phyloP scores from a whole-genome alignment of 805 yeast species.

The Blastobotrys peoriensis region DNA sequence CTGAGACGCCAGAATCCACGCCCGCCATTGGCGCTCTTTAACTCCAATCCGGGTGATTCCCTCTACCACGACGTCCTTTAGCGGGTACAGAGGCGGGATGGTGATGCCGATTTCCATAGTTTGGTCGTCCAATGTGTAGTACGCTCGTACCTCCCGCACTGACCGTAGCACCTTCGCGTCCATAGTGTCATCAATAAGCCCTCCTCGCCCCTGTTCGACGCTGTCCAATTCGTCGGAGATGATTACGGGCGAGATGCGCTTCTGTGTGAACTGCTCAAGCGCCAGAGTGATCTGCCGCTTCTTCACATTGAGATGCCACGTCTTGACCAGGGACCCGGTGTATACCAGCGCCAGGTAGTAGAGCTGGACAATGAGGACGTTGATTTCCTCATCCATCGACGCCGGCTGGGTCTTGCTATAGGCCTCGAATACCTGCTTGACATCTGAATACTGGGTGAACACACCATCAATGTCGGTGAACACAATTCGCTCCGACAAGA shows the following conservation, averaged over 20 bases:
- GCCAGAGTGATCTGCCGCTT: constrained; percentile 56
- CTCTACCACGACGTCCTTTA: constrained; percentile 63
- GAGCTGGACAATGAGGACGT: constrained; percentile 42
- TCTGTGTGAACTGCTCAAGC: constrained; percentile 58
- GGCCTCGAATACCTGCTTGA: constrained; percentile 9
- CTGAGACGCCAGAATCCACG: constrained; percentile 91
- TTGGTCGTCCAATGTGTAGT: constrained; percentile 80
- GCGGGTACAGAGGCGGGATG: constrained; percentile 73
- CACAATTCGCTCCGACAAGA: constrained; percentile 37
- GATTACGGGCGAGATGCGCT: constrained; percentile 57
- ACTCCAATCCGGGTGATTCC: constrained; percentile 84
- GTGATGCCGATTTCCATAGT: constrained; percentile 70
- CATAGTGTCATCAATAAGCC: constrained; percentile 31
- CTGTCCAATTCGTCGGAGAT: constrained; percentile 51
- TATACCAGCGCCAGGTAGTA: constrained; percentile 44
- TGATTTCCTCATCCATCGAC: constrained; percentile 31
- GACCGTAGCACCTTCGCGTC: constrained; percentile 56
- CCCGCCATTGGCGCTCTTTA: constrained; percentile 86
- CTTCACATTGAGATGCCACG: constrained; percentile 56
- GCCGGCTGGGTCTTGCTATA: constrained; percentile 11
- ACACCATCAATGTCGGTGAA: not conserved
- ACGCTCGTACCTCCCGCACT: constrained; percentile 63
- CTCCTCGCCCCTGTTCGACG: constrained; percentile 32
- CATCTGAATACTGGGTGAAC: constrained; percentile 14
- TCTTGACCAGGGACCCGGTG: constrained; percentile 52